Evolutionary conservation across 768 basidiomycete species (phyloP), one percentile per base, ranked within the genome.

Genomic region (Termitomyces sp.): DNA sequence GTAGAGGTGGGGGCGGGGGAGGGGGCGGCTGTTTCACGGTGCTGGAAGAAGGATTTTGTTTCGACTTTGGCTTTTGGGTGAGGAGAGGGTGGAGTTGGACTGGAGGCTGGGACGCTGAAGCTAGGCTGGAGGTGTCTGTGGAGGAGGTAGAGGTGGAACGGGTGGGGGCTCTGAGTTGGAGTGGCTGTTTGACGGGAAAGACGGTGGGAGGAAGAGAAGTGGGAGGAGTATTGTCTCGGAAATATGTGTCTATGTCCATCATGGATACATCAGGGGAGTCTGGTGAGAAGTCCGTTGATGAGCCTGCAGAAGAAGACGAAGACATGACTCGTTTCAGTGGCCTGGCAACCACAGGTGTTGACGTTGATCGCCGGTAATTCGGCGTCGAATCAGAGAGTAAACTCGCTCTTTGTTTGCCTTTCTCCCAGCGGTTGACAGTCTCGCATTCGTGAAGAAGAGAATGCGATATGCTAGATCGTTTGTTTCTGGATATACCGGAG

Each of bases 61-160:
- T 59, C n/a, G 52, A 55, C 16, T 57, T 53, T 33, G 34, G 59
- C 16, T 48, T 60, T 52, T 54, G 61, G 13, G 36, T 57, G 28
- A 63, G 63, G 48, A 65, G 63, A 52, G 57, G 62, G 44, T 64
- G 60, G 50, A 64, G 57, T 10, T 55, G 34, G 28, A 58, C 26
- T 53, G 46, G 56, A 55, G 55, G 60, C 46, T 44, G 56, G 59
- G 53, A 57, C 44, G 39, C 52, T 31, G 51, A 47, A 20, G 50
- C 12, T 34, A 57, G 15, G 33, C 42, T 57, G 28, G 41, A 13
- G 10, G 57, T 15, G 20, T 56, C 34, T 1, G 41, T 45, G 31
- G 50, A 44, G 4, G 51, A 39, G 28, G 7, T 36, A 28, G 60
- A 36, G 24, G 12, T 24, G 12, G 50, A 45, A 51, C 55, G 50